Base-by-base conservation (phyloP, 371 early-diverging fungal genomes). In the Apophysomyces trapeziformis region DNA sequence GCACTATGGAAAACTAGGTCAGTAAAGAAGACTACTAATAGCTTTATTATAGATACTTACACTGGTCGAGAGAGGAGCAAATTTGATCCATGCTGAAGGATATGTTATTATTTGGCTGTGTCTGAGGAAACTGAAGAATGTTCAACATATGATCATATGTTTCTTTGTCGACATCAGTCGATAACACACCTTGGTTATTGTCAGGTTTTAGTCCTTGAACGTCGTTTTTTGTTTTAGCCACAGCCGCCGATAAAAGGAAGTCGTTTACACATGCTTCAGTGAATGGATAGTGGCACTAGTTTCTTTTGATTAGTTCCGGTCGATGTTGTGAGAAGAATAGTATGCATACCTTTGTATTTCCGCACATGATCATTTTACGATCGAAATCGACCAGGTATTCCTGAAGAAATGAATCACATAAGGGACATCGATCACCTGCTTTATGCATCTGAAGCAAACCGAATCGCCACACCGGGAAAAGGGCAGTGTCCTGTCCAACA, bases 81-180 rank as follows among this genome's bases (percentile, higher is more conserved):
- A 50, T 50, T 5, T 16, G 21, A 1, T 50, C 54, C 18, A 18
- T 21, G 54, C 21, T 50, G 9, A 26, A 1, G 4, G 54, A 9
- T 5, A 16, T 50, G 54, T 8, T 21, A 50, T 50, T 21, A 1
- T 50, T n/a, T 7, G 9, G 54, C 21, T 16, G 54, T 21, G 35
- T n/a, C 54, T 50, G 54, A n/a, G 21, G 54, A 50, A 50, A 26
- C 54, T 50, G 54, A 16, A 50, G 54, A 50, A 21, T 16, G 21
- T 50, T 50, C 21, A 50, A 50, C 54, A 50, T 50, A 50, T 21
- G 54, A 9, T 50, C 54, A 50, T 50, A 16, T 50, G 54, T 18
- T 50, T 50, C 18, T 26, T 21, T 26, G 21, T 50, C 21, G 54
- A 21, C 54, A 50, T 21, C 16, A 50, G 54, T 50, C 54, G 21